These are phyloP conservation scores for Cylindrotheca closterium DNA, from an alignment of 108 stramenopile genomes.

Conservation along the genomic window DNA sequence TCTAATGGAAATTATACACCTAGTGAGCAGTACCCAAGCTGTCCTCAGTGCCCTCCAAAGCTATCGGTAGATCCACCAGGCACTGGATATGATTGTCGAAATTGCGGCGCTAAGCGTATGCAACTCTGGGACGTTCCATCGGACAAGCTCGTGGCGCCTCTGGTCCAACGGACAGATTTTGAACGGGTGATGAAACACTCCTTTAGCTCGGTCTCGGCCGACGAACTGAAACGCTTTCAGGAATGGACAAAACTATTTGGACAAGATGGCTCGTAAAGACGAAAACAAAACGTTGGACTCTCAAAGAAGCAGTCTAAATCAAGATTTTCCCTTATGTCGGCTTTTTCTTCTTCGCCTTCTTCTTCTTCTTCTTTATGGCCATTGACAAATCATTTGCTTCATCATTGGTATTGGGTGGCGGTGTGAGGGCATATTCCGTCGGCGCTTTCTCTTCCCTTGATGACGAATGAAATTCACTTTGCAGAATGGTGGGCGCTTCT, in stretches of 20 bases:
- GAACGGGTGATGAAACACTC: constrained; percentile 76
- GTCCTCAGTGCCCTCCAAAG: constrained; percentile 90
- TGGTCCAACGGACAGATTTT: constrained; percentile 72
- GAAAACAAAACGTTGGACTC: too few relatives aligned
- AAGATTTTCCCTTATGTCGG: too few relatives aligned
- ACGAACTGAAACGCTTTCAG: constrained; percentile 89
- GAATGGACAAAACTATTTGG: constrained; percentile 99
- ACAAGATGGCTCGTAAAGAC: constrained; percentile 86
- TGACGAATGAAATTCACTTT: constrained; percentile 56
- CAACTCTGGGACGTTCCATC: constrained; percentile 92
- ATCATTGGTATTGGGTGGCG: constrained; percentile 4
- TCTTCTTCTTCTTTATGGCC: constrained; percentile 41
- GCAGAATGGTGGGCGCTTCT: constrained; percentile 54
- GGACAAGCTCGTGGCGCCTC: constrained; percentile 78
- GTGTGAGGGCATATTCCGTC: background rate
- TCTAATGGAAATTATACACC: constrained; percentile 62
- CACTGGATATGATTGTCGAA: constrained; percentile 77
- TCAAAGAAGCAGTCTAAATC: too few relatives aligned
- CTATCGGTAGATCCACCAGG: constrained; percentile 60
- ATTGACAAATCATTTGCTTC: constrained; percentile 43
- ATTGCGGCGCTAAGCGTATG: constrained; percentile 92
- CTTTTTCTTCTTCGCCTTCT: constrained; percentile 34
- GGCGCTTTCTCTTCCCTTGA: background rate
- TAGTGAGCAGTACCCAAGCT: constrained; percentile 86
- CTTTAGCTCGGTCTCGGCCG: constrained; percentile 81